phyloP scores from a whole-genome alignment of 495 filamentous ascomycete species.

The Trichocladium uniseriatum region DNA sequence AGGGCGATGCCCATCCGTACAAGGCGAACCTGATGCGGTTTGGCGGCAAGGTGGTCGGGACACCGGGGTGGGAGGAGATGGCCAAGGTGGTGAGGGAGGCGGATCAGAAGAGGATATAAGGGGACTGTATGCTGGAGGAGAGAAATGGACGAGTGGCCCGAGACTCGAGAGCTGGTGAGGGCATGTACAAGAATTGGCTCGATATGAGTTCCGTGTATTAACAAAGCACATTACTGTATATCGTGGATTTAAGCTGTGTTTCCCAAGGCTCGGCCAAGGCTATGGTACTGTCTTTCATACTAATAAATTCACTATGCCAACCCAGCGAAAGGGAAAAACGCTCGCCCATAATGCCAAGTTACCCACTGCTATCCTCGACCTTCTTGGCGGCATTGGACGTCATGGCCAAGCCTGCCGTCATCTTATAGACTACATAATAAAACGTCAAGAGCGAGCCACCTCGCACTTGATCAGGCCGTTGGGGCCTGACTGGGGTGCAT shows the following conservation, averaged over 20 bases:
- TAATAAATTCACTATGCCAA: too few relatives aligned
- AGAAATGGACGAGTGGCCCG: neutral
- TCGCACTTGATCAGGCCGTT: conserved; percentile 97
- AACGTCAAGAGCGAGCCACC: conserved; percentile 47
- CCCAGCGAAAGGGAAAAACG: too few relatives aligned
- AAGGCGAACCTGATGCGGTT: conserved; percentile 77
- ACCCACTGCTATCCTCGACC: too few relatives aligned
- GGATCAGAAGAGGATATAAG: conserved; percentile 33
- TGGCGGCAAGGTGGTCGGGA: conserved; percentile 45
- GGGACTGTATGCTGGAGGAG: neutral
- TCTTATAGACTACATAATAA: too few relatives aligned
- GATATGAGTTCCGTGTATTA: conserved; percentile 2
- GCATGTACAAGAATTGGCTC: conserved; percentile 7
- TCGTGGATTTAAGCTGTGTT: neutral
- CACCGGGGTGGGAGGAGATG: conserved; percentile 35
- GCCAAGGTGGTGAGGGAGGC: conserved; percentile 33
- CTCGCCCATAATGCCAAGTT: too few relatives aligned
- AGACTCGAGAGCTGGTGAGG: neutral
- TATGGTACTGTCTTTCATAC: too few relatives aligned
- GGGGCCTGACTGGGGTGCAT: conserved; percentile 82
- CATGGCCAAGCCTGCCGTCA: too few relatives aligned
- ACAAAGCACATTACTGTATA: conserved; percentile 3
- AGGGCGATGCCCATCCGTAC: conserved; percentile 83
- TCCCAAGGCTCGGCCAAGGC: too few relatives aligned
- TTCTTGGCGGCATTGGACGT: too few relatives aligned